Evolutionary conservation across 2,329 filamentous ascomycete genomes (phyloP).

Genomic region (Corynespora cassiicola): DNA sequence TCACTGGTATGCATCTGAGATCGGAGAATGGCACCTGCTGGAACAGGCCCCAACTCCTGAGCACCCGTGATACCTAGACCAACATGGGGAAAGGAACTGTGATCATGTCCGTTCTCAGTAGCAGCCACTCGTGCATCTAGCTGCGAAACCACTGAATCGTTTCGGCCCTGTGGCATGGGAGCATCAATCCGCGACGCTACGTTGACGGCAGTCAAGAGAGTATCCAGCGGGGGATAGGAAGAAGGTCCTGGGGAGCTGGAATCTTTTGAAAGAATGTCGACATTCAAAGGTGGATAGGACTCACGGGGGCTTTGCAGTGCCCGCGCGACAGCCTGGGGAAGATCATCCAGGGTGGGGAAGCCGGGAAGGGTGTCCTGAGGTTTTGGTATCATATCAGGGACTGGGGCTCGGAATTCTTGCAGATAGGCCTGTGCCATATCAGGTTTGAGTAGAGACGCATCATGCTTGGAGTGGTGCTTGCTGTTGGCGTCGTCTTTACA

Average conservation of each 20-base stretch:
- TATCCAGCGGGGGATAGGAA: too few species aligned
- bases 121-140: conserved; percentile 26
- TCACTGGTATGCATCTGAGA: too few species aligned
- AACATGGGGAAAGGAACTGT: too few species aligned
- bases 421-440: background rate
- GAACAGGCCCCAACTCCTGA: too few species aligned
- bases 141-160: conserved; percentile 27
- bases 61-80: too few species aligned
- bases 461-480: background rate
- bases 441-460: background rate
- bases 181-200: conserved; percentile 29
- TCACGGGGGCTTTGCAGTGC: too few species aligned
- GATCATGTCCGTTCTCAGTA: conserved; percentile 10
- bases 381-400: conserved; percentile 17
- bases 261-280: too few species aligned
- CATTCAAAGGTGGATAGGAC: too few species aligned
- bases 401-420: conserved; percentile 8
- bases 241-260: too few species aligned
- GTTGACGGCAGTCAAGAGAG: conserved; percentile 31
- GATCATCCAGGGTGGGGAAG: conserved; percentile 19
- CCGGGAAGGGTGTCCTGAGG: conserved; percentile 10
- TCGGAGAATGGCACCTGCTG: too few species aligned
- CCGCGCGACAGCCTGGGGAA: conserved; percentile 15
- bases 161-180: conserved; percentile 27
- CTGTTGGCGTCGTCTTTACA: conserved; percentile 21